A percentile compares a stretch with the other conserved stretches of the same genome.
Conservation (phyloP, 148 eudicot genomes). For the Rheum nobile region DNA sequence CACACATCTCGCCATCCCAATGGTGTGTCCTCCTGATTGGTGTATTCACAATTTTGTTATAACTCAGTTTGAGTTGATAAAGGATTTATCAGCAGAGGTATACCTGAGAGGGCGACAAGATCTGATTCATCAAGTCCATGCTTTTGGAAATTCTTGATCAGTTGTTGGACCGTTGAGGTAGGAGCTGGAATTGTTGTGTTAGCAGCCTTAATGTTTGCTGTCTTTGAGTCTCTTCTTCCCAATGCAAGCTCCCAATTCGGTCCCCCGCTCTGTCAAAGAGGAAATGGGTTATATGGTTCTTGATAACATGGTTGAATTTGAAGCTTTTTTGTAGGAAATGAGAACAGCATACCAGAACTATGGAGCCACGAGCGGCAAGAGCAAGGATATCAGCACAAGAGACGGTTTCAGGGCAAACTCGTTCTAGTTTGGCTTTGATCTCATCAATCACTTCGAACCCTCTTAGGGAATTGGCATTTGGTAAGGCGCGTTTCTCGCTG, state of each 20-base stretch:
- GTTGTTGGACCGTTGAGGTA: constrained; percentile 43
- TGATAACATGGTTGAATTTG: neutral
- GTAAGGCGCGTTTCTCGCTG: constrained; percentile 65
- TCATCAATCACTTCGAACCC: constrained; percentile 82
- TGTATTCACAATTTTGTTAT: neutral
- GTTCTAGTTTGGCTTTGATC: constrained; percentile 67
- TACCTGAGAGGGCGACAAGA: constrained; percentile 91
- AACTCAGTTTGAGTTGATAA: neutral
- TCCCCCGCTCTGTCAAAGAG: constrained; percentile 62
- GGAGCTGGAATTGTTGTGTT: constrained; percentile 70
- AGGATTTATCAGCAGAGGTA: neutral
- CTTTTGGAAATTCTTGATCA: constrained; percentile 36
- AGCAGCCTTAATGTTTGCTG: constrained; percentile 44
- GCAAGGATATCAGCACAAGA: constrained; percentile 90
- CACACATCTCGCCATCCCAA: constrained; percentile 70
- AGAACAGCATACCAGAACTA: constrained; percentile 36
- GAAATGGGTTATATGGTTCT: neutral
- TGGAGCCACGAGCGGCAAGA: constrained; percentile 76
- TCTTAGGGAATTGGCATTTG: constrained; percentile 68
- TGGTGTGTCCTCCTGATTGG: constrained; percentile 67
- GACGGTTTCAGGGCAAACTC: constrained; percentile 64
- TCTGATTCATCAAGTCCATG: constrained; percentile 69
- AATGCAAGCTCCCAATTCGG: constrained; percentile 75
- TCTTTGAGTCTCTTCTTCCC: constrained; percentile 78
- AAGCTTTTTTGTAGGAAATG: neutral